phyloP scores from a whole-genome alignment of 805 yeast species.

The Priceomyces fermenticarens region DNA sequence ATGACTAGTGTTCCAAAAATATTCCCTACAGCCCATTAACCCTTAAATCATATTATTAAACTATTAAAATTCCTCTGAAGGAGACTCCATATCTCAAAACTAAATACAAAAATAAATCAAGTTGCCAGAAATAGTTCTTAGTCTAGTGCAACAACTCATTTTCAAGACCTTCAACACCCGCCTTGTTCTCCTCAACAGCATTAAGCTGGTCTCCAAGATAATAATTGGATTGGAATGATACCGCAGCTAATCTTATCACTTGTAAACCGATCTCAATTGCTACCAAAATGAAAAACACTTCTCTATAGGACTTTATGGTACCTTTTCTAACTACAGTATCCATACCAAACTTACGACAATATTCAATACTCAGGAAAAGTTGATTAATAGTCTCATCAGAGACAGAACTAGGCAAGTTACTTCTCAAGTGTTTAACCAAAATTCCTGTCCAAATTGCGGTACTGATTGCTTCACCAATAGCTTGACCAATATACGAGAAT shows the following conservation, averaged over 20 bases:
- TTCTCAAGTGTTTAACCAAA: slow-evolving; percentile 24
- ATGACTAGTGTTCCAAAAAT: too few species aligned
- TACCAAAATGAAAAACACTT: slow-evolving; percentile 24
- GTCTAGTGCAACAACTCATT: too few species aligned
- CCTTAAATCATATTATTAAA: too few species aligned
- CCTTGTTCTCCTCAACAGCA: slow-evolving; percentile 19
- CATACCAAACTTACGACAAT: slow-evolving; percentile 19
- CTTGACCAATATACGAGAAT: slow-evolving; percentile 33
- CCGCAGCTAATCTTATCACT: slow-evolving; percentile 23
- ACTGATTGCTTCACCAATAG: slow-evolving; percentile 38
- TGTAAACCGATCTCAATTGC: slow-evolving; percentile 25
- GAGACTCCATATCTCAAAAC: too few species aligned
- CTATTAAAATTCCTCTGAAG: too few species aligned
- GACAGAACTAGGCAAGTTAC: slow-evolving; percentile 21
- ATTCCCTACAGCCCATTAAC: too few species aligned
- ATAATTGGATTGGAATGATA: slow-evolving; percentile 30
- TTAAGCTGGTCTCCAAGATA: slow-evolving; percentile 35
- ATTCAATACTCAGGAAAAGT: slow-evolving; percentile 20
- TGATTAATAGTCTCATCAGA: slow-evolving; percentile 14
- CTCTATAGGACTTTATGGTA: slow-evolving; percentile 28
- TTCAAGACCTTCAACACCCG: too few species aligned
- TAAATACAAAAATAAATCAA: too few species aligned
- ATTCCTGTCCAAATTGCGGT: slow-evolving; percentile 31
- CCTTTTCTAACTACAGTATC: slow-evolving; percentile 26
- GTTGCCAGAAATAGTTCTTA: too few species aligned